These are phyloP conservation scores for Chaetoscypha palmicola DNA, from an alignment of 2,329 filamentous ascomycete species.

Conservation along the genomic window DNA sequence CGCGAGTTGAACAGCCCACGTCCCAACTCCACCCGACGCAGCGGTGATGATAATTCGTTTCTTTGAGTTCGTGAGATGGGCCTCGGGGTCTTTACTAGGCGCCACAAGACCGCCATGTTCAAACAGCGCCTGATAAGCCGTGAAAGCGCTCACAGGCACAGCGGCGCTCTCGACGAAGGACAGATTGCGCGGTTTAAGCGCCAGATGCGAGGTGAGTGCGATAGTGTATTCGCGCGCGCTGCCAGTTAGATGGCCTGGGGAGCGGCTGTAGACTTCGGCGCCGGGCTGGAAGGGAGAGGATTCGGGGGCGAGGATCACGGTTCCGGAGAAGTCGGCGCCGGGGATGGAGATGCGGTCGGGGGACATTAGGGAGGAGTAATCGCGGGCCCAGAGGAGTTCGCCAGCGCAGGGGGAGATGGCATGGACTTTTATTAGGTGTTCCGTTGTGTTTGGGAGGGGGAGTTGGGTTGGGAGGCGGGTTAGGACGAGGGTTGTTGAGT, in stretches of 20 bases:
- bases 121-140: constrained; percentile 2
- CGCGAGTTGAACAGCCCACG: constrained; percentile 38
- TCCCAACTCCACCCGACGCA: constrained; percentile 38
- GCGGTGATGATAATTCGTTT: constrained; percentile 36
- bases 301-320: not conserved
- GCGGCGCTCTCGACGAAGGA: not conserved
- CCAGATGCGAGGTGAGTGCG: not conserved
- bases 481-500: not conserved
- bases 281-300: constrained; percentile 2
- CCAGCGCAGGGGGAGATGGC: not conserved
- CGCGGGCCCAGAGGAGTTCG: constrained; percentile 1
- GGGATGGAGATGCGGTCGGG: not conserved
- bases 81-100: constrained; percentile 8
- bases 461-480: not conserved
- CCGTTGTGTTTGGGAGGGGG: not conserved
- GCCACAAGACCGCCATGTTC: not conserved
- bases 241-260: not conserved
- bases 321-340: not conserved
- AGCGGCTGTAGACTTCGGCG: not conserved
- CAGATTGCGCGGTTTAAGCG: not conserved
- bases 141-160: not conserved
- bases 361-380: not conserved
- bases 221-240: constrained; percentile 1
- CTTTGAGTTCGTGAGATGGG: constrained; percentile 31
- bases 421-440: constrained; percentile 3